phyloP scores from a whole-genome alignment of 805 yeast species.

The Barnettozyma salicaria region DNA sequence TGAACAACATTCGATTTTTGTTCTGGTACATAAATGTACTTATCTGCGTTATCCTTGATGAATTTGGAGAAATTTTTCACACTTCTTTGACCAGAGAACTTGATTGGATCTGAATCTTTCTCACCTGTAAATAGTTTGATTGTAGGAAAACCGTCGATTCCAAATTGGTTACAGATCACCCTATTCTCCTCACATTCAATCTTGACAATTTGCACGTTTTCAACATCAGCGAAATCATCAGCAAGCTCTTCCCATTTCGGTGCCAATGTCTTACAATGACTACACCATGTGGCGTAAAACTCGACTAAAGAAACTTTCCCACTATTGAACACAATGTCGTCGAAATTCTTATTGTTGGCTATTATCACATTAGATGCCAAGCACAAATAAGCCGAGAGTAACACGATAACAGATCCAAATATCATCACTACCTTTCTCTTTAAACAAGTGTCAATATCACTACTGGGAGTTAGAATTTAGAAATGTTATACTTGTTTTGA shows the following conservation, averaged over 20 bases:
- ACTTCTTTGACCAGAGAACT: conserved; percentile 63
- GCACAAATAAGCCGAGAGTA: background rate
- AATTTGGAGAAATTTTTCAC: conserved; percentile 63
- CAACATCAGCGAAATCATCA: conserved; percentile 45
- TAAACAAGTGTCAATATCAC: no score
- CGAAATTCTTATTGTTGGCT: conserved; percentile 45
- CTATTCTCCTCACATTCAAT: conserved; percentile 88
- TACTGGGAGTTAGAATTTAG: no score
- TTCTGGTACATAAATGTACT: conserved; percentile 26
- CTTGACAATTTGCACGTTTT: conserved; percentile 70
- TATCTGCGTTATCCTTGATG: conserved; percentile 40
- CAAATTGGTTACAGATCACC: conserved; percentile 58
- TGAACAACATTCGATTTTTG: conserved; percentile 22
- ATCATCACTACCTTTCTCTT: no score
- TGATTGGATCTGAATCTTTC: conserved; percentile 50
- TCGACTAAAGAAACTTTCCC: conserved; percentile 73
- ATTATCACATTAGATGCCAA: conserved; percentile 28
- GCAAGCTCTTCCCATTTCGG: conserved; percentile 86
- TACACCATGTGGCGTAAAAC: conserved; percentile 97
- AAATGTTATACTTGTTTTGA: no score
- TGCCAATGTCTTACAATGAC: conserved; percentile 87
- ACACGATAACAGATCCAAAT: conserved; percentile 1
- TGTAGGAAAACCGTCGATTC: conserved; percentile 88
- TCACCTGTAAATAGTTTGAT: conserved; percentile 77
- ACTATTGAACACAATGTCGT: conserved; percentile 49